Conservation (phyloP, 192 early-diverging fungal species). For the Umbelopsis vinacea region DNA sequence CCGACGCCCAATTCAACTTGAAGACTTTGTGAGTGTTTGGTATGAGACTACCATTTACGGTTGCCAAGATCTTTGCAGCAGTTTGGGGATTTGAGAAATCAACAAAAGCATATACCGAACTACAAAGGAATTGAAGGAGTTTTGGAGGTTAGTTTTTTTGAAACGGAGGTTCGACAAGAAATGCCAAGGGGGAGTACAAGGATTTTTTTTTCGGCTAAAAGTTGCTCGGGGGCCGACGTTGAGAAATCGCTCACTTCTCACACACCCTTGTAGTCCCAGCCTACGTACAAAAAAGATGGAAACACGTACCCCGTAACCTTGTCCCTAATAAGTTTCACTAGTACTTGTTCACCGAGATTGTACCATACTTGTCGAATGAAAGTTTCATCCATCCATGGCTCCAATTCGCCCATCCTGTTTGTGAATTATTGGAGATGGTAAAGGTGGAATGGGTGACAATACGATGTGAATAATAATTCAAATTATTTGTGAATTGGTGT, state of each 20-base stretch:
- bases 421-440: not conserved
- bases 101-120: conserved; percentile 93
- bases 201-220: not conserved
- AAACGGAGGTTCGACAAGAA: conserved; percentile 1
- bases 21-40: conserved; percentile 82
- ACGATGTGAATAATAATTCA: not conserved
- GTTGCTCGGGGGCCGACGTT: too few species aligned
- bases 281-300: not conserved
- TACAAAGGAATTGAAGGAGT: conserved; percentile 39
- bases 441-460: not conserved
- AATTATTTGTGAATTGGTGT: not conserved
- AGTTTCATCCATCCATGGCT: conserved; percentile 98
- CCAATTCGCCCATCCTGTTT: conserved; percentile 91
- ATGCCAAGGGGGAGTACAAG: conserved; percentile 23
- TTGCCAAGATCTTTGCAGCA: conserved; percentile 72
- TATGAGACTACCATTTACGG: conserved; percentile 80
- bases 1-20: conserved; percentile 97
- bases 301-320: conserved; percentile 76
- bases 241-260: not conserved
- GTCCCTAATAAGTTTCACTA: conserved; percentile 95
- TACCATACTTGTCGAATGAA: conserved; percentile 89
- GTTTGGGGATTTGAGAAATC: conserved; percentile 73
- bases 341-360: conserved; percentile 79
- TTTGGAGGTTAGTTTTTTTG: conserved; percentile 6
- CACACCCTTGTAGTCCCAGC: not conserved